Conservation (phyloP, 2,329 filamentous ascomycete genomes). For the Neonectria hederae region DNA sequence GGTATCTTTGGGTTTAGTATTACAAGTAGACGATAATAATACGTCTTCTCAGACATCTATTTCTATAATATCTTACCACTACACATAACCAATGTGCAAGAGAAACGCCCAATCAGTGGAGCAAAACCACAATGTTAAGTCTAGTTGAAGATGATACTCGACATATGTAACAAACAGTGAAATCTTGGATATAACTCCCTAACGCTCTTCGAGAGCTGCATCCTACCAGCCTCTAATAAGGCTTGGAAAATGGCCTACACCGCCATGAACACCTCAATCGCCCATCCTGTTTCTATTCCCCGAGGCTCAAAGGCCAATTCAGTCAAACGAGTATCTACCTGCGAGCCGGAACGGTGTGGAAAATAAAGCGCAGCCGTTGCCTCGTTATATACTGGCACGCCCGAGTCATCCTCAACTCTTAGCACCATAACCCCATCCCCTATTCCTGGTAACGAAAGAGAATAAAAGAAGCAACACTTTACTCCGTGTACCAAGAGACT, state of each 20-base stretch:
- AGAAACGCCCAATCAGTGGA: background rate
- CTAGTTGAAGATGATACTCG: background rate
- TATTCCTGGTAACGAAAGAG: background rate
- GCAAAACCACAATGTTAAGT: background rate
- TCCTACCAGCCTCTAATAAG: conserved; percentile 10
- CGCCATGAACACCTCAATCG: conserved; percentile 22
- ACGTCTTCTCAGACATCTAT: background rate
- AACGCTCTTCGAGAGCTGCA: background rate
- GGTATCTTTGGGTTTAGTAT: background rate
- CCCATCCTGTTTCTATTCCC: conserved; percentile 1
- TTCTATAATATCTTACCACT: too few species aligned
- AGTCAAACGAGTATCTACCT: conserved; percentile 3
- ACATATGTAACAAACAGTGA: background rate
- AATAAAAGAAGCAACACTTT: conserved; percentile 11
- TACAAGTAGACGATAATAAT: background rate
- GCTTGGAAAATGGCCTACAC: conserved; percentile 3
- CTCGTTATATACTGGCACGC: background rate
- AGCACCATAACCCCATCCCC: conserved; percentile 2
- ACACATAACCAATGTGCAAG: background rate
- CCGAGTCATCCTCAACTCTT: background rate
- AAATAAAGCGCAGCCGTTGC: background rate
- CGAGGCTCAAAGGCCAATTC: conserved; percentile 13
- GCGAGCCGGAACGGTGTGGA: background rate
- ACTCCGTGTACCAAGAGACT: conserved; percentile 24
- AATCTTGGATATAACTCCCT: background rate